Base-by-base conservation (phyloP, 2,329 filamentous ascomycete genomes). In the Tolypocladium tundrense region DNA sequence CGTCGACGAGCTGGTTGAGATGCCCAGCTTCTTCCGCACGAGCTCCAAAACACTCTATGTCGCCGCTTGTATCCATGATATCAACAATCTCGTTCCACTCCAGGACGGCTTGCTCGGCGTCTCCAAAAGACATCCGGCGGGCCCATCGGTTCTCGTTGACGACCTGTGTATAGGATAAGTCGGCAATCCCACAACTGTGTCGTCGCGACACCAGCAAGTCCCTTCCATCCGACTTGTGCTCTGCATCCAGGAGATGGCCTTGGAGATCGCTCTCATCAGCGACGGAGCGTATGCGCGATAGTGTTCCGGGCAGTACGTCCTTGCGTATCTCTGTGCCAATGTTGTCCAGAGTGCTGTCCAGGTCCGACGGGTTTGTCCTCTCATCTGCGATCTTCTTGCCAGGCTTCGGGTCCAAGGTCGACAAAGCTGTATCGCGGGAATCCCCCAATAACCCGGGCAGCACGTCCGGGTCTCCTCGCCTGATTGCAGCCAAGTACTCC, bases 61-160 rank as follows among this genome's bases (percentile, higher is more conserved):
- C 66, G 41, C 65, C 63, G 3, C 63, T 57, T 7, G 59, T 57
- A 21, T 78, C 75, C 37, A 64, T 61, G 2, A 79, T 60, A 57
- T 75, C 73, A 4, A 76, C 70, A 33, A 87, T 70, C 53, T 82
- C 79, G 6, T 81, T 75, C 88, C 88, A 91, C 19, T 74, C 77
- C 1, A 91, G 73, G 9, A 92, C 74, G n/a, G 85, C 88, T 60
- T 91, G 87, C 71, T 90, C 88, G 1, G 87, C 88, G 51, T 87
- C 80, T 59, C 86, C 85, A 69, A 92, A 92, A 4, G 88, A 91
- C 61, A 92, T 78, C 50, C 88, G 82, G 1, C 88, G 84, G 1
- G 88, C 83, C 82, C 86, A 90, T 58, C 82, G 82, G 35, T 78
- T 77, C 60, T 88, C 85, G 60, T 83, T 79, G 1, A 75, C 70